Evolutionary conservation across 768 basidiomycete genomes (phyloP), one percentile per base, ranked within the genome.

Genomic region (Porphyrellus cyaneotinctus): DNA sequence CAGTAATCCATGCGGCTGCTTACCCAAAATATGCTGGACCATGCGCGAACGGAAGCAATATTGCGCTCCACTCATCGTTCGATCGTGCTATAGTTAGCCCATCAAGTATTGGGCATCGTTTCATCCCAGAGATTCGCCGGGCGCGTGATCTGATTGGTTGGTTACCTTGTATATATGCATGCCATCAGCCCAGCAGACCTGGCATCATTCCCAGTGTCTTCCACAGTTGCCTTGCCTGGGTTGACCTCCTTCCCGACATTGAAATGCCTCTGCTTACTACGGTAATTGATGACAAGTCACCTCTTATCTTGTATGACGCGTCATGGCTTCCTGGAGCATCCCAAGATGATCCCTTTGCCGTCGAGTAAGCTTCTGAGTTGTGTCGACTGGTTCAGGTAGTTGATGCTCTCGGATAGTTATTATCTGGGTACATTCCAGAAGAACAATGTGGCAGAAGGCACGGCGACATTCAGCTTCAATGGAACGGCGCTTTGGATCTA

Each of bases 401-500:
- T 52, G 15, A 50, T 30, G 5, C 5, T 24, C 10, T 33, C 5
- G 28, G 9, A 33, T 15, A 74, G 73, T 50, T 74, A 75, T 51
- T 69, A 71, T 11, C 58, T 69, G 18, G 71, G 72, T 32, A 75
- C 71, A 37, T 76, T 73, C 52, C 75, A 68, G 55, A 63, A 59
- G 22, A 76, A 75, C 8, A 61, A 58, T 11, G 59, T 33, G 1
- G 18, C 54, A 36, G 65, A 67, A 6, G 75, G 75, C 10, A 65
- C 58, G 18, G 73, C 72, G 15, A 73, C 66, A 0, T 75, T 81
- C 58, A 57, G 61, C n/a, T 81, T 81, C 67, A 75, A 75, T 38
- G 80, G 78, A 18, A 76, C 74, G 10, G 72, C 72, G 4, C 65
- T 82, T 17, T 70, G 73, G 64, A 65, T 82, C 24, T 81, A 72